Conservation (phyloP, 495 filamentous ascomycete genomes). For the Staphylotrichum longicolle region DNA sequence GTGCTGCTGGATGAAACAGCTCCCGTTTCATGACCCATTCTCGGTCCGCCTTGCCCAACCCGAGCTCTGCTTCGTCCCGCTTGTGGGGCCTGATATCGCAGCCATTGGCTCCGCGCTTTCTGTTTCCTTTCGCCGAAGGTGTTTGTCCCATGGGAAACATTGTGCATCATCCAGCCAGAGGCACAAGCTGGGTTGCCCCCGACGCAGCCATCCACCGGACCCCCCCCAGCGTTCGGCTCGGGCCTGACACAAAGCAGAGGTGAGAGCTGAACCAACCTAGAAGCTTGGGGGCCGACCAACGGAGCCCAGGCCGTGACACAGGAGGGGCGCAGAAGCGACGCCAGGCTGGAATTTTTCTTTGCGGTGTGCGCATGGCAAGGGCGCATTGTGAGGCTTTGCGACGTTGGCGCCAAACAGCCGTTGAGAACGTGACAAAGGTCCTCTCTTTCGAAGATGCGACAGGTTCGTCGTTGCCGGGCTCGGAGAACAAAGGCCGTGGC, state of each 20-base stretch:
- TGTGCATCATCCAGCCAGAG: background rate
- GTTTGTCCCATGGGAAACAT: constrained; percentile 16
- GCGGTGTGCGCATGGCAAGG: background rate
- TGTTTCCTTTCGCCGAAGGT: constrained; percentile 15
- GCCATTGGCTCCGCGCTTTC: constrained; percentile 2
- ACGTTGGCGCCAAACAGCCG: background rate
- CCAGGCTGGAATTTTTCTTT: background rate
- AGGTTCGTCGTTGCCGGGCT: background rate
- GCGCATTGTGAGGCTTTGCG: background rate
- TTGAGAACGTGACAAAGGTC: background rate
- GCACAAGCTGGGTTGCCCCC: background rate
- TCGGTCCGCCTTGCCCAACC: constrained; percentile 9
- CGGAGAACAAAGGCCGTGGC: constrained; percentile 4
- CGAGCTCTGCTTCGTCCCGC: constrained; percentile 13
- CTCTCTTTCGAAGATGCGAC: background rate
- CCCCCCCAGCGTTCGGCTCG: background rate
- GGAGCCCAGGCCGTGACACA: background rate
- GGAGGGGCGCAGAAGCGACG: background rate
- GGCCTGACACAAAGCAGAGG: background rate
- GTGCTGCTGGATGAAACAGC: constrained; percentile 29
- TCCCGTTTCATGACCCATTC: constrained; percentile 27
- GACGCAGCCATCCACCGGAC: no score
- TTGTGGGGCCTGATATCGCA: background rate
- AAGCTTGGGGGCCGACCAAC: background rate
- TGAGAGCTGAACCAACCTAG: background rate